phyloP scores from a whole-genome alignment of 2,329 filamentous ascomycete species.

The Colletotrichum gloeosporioides region DNA sequence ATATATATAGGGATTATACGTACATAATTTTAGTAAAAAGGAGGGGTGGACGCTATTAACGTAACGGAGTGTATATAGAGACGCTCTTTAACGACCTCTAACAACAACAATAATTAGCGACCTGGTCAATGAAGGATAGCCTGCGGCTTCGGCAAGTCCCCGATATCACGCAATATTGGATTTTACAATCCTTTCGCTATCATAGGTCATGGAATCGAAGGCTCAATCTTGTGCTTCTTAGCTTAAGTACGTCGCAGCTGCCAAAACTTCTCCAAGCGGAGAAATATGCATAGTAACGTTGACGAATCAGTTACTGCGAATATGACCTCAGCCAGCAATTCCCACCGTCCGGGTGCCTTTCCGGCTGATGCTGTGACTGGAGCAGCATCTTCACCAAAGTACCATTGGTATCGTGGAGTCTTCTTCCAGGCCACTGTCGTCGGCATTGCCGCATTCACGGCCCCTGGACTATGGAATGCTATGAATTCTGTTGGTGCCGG shows the following conservation, averaged over 20 bases:
- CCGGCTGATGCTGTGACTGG: not conserved
- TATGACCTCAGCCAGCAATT: not conserved
- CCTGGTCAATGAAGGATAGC: not conserved
- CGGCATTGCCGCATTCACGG: constrained; percentile 29
- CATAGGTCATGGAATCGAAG: not conserved
- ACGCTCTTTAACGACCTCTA: not conserved
- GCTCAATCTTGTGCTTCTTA: not conserved
- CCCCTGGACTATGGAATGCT: constrained; percentile 34
- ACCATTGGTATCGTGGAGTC: constrained; percentile 29
- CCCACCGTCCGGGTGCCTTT: no score
- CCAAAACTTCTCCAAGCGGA: not conserved
- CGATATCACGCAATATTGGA: not conserved
- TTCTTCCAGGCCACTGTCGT: constrained; percentile 33
- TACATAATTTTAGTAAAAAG: no score
- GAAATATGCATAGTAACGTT: not conserved
- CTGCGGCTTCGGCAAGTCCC: not conserved
- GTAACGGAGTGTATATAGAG: no score
- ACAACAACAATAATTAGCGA: not conserved
- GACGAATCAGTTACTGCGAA: not conserved
- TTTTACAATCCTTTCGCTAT: not conserved
- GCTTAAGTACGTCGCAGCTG: not conserved
- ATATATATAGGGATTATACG: no score
- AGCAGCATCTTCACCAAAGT: not conserved
- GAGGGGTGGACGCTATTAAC: no score
- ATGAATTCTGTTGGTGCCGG: constrained; percentile 34